phyloP scores from a whole-genome alignment of 2,329 filamentous ascomycete genomes.

The Helminthosporium solani region DNA sequence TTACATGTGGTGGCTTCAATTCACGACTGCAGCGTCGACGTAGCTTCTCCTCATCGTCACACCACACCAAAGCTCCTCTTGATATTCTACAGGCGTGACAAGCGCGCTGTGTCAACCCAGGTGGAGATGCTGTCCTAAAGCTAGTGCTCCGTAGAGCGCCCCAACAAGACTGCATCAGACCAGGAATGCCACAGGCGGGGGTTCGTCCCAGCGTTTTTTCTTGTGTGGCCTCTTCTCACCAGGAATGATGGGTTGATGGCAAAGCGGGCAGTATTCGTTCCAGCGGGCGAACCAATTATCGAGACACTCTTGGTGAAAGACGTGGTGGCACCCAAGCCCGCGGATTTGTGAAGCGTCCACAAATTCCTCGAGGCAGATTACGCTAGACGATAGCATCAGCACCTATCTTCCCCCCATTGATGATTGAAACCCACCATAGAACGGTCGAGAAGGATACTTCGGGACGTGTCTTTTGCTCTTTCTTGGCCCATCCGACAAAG shows the following conservation, averaged over 20 bases:
- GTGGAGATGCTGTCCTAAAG: no score
- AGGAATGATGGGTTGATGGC: constrained; percentile 40
- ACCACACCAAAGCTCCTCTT: no score
- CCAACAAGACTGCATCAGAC: constrained; percentile 22
- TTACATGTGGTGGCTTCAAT: no score
- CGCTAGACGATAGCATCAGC: constrained; percentile 21
- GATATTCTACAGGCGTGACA: no score
- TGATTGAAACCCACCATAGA: constrained; percentile 24
- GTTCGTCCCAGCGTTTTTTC: constrained; percentile 10
- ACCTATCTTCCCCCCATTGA: background rate
- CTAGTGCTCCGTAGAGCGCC: no score
- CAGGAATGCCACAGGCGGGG: constrained; percentile 24
- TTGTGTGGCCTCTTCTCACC: constrained; percentile 14
- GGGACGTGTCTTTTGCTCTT: constrained; percentile 23
- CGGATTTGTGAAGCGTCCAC: constrained; percentile 35
- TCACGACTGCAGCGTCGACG: no score
- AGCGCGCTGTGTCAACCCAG: no score
- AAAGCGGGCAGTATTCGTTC: constrained; percentile 43
- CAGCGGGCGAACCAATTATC: constrained; percentile 42
- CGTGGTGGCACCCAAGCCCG: constrained; percentile 37
- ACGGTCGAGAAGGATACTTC: constrained; percentile 16
- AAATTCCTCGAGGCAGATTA: constrained; percentile 42
- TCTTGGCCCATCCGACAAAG: constrained; percentile 36
- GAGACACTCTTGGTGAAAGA: constrained; percentile 40
- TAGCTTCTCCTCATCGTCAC: no score